Evolutionary conservation across 345 rosid species (phyloP), one percentile per base, ranked within the genome.

Genomic region (Salix dunnii): DNA sequence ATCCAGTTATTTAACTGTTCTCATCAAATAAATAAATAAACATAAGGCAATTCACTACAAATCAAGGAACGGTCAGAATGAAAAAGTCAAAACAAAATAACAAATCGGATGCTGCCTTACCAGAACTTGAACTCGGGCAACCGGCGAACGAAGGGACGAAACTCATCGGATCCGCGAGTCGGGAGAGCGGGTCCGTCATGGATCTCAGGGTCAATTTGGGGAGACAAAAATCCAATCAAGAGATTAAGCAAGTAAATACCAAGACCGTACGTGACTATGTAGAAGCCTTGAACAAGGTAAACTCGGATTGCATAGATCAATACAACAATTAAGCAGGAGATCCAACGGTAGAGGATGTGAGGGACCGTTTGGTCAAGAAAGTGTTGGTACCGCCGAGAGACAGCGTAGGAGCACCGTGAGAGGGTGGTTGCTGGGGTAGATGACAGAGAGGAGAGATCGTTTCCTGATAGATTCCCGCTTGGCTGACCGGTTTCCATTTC

Each of bases 101-200:
- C 38, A 21, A 40, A 16, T 64, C 16, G 62, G 62, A 23, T 58
- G 62, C 13, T 58, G 25, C 28, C 23, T 21, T 76, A 92, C 97
- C 98, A 92, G 90, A 90, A 94, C 83, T 91, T 92, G 87, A 94
- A 94, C 80, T 94, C 97, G 0, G 96, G 94, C n/a, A 94, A 86
- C 70, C 97, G 96, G 46, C 97, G 96, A 70, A 90, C 94, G 66
- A 96, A 96, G 16, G 99, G 98, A 25, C 99, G 87, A 80, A 91
- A 94, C 89, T 94, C 98, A 46, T 94, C 98, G 74, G 98, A 91
- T 85, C 90, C 81, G 8, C 92, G 93, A 63, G 94, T 92, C n/a
- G 98, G 98, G 33, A 94, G 90, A 13, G 84, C 27, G 8, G 97
- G 96, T 0, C 89, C 94, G 20, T 86, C 90, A 18, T 79, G 80